These are phyloP conservation scores for Arthrinium puccinioides DNA, from an alignment of 2,329 filamentous ascomycete genomes.

Conservation along the genomic window DNA sequence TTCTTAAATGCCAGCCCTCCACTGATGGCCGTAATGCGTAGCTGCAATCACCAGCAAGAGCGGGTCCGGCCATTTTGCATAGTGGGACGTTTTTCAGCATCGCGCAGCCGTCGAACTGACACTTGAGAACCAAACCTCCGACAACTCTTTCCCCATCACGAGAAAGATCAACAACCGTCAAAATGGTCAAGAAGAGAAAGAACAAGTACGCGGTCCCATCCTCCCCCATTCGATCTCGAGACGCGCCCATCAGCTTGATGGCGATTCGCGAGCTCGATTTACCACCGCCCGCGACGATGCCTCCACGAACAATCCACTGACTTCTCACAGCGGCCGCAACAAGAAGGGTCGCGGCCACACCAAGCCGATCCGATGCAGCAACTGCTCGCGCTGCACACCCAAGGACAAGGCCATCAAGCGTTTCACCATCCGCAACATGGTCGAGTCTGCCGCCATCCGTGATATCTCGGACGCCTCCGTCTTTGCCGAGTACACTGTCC, in stretches of 20 bases:
- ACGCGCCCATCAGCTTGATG: neutral
- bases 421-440: conserved; percentile 99
- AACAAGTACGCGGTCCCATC: conserved; percentile 43
- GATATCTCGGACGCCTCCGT: conserved; percentile 99
- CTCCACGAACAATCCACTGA: conserved; percentile 9
- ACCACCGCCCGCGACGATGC: neutral
- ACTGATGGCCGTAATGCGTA: neutral
- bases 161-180: conserved; percentile 38
- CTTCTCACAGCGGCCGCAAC: conserved; percentile 75
- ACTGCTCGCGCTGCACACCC: conserved; percentile 78
- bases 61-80: too few relatives aligned
- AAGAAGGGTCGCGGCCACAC: conserved; percentile 99
- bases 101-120: neutral
- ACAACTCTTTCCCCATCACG: conserved; percentile 1
- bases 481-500: conserved; percentile 98
- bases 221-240: neutral
- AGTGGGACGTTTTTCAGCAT: neutral
- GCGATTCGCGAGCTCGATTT: neutral
- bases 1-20: conserved; percentile 15
- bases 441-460: conserved; percentile 99
- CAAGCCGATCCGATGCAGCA: conserved; percentile 87
- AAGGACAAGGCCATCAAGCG: conserved; percentile 99
- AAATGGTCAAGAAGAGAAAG: conserved; percentile 68
- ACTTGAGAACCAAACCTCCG: neutral
- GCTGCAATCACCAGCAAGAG: neutral